A percentile compares a stretch with the other conserved stretches of the same genome.
Evolutionary conservation across 2,329 filamentous ascomycete species (phyloP).

Genomic region (Verticillium albo-atrum): DNA sequence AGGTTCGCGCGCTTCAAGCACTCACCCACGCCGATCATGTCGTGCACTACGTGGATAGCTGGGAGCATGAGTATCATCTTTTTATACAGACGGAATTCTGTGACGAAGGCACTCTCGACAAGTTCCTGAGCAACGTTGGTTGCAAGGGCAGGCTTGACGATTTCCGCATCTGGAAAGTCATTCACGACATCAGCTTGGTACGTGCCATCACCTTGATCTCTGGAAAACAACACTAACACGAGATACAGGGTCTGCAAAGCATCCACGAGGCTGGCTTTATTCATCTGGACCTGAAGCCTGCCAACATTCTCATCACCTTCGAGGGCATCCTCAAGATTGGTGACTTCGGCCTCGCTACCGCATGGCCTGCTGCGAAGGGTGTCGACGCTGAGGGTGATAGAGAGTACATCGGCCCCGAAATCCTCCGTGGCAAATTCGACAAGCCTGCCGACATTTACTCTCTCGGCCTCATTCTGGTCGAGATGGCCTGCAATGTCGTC

Average conservation of each 20-base stretch:
- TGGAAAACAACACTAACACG: constrained; percentile 16
- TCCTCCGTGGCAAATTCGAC: constrained; percentile 79
- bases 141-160: constrained; percentile 85
- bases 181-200: constrained; percentile 81
- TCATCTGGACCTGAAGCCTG: constrained; percentile 80
- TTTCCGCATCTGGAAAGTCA: constrained; percentile 97
- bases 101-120: constrained; percentile 85
- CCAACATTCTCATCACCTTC: constrained; percentile 77
- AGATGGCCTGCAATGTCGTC: constrained; percentile 90
- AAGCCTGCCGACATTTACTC: constrained; percentile 93
- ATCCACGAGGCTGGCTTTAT: constrained; percentile 87
- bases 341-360: constrained; percentile 78
- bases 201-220: constrained; percentile 25
- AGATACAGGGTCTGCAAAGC: constrained; percentile 71
- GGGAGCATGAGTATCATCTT: constrained; percentile 80
- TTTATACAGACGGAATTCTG: constrained; percentile 99
- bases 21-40: constrained; percentile 80
- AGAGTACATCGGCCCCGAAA: constrained; percentile 93
- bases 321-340: constrained; percentile 80
- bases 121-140: constrained; percentile 79
- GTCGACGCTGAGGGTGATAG: constrained; percentile 93
- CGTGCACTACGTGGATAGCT: constrained; percentile 76
- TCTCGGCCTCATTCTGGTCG: constrained; percentile 87
- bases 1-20: constrained; percentile 75
- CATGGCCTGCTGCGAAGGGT: constrained; percentile 69